These are phyloP conservation scores for Inga laurina DNA, from an alignment of 306 rosid species.

Conservation along the genomic window DNA sequence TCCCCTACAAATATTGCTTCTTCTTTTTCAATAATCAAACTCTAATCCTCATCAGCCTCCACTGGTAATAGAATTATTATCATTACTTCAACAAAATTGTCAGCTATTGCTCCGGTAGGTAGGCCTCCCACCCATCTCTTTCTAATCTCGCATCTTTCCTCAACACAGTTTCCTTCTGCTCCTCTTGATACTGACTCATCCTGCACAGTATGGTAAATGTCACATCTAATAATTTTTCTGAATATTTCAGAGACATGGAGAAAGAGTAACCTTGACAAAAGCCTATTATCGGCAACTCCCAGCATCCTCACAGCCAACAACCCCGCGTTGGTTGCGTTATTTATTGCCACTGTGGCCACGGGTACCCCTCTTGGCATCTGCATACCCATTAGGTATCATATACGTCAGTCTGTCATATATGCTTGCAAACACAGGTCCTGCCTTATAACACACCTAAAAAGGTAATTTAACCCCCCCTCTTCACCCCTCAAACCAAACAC, in stretches of 20 bases:
- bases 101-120: constrained; percentile 23
- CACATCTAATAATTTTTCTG: background rate
- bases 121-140: constrained; percentile 65
- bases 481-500: too few species aligned
- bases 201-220: constrained; percentile 45
- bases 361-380: constrained; percentile 95
- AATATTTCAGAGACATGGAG: background rate
- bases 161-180: constrained; percentile 61
- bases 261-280: constrained; percentile 57
- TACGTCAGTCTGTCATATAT: background rate
- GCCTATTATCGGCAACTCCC: constrained; percentile 44
- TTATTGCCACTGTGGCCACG: constrained; percentile 80
- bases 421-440: background rate
- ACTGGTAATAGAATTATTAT: too few species aligned
- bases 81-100: background rate
- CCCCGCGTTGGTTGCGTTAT: constrained; percentile 88
- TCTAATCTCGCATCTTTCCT: constrained; percentile 64
- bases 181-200: constrained; percentile 75
- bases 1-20: too few species aligned
- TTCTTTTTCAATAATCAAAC: too few species aligned
- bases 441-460: too few species aligned
- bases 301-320: constrained; percentile 66
- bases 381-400: constrained; percentile 21
- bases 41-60: too few species aligned
- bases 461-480: too few species aligned